phyloP scores from a whole-genome alignment of 2,329 filamentous ascomycete species.

The Nannizziopsis barbatae region DNA sequence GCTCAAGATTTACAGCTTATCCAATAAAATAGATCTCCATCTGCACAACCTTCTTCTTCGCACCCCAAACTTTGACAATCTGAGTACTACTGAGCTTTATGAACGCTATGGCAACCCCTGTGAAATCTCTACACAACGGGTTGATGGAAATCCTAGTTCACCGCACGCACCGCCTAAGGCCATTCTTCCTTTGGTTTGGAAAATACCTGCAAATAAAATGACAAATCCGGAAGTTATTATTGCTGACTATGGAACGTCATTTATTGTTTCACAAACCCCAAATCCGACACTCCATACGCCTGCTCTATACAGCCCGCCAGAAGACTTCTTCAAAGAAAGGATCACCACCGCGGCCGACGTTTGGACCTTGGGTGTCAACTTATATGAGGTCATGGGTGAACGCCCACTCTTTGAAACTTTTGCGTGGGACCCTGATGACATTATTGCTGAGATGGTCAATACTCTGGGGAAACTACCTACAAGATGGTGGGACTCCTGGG shows the following conservation, averaged over 20 bases:
- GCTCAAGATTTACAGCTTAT: not conserved
- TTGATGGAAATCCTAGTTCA: constrained; percentile 17
- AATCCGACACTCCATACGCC: constrained; percentile 18
- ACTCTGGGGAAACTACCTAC: constrained; percentile 15
- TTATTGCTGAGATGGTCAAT: constrained; percentile 19
- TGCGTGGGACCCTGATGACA: constrained; percentile 17
- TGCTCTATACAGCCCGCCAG: constrained; percentile 17
- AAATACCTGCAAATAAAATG: constrained; percentile 18
- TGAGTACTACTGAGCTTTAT: constrained; percentile 17
- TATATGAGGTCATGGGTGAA: constrained; percentile 19
- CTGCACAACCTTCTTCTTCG: constrained; percentile 18
- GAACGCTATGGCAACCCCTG: constrained; percentile 17
- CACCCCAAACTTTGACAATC: constrained; percentile 13
- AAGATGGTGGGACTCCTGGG: constrained; percentile 18
- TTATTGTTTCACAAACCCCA: constrained; percentile 16
- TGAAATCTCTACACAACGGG: constrained; percentile 15
- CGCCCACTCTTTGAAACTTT: constrained; percentile 20
- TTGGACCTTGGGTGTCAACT: constrained; percentile 17
- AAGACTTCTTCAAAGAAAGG: constrained; percentile 15
- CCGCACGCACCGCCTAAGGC: constrained; percentile 17
- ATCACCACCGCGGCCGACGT: constrained; percentile 18
- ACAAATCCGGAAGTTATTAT: constrained; percentile 18
- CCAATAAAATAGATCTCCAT: constrained; percentile 17
- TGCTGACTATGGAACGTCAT: constrained; percentile 20
- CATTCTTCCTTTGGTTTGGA: constrained; percentile 17